A percentile compares a stretch with the other conserved stretches of the same genome.
These are phyloP conservation scores for Fusarium sp. DNA, from an alignment of 2,329 filamentous ascomycete species.

Conservation along the genomic window DNA sequence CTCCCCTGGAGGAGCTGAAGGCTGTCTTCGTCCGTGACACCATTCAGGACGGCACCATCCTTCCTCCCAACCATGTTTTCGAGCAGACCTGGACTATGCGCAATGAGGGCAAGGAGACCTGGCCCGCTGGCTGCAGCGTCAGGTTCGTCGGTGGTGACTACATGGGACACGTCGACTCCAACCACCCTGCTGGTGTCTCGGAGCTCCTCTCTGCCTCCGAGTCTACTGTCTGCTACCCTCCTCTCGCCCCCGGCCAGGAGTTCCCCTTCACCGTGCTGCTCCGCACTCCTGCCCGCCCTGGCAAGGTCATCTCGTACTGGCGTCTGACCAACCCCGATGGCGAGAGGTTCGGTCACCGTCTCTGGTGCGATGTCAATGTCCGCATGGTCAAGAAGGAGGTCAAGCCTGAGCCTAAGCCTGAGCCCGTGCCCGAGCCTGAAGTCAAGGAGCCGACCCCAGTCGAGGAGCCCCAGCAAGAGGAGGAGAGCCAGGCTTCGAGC, in stretches of 20 bases:
- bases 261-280: slow-evolving; percentile 86
- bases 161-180: slow-evolving; percentile 91
- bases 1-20: slow-evolving; percentile 51
- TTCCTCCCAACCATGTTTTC: slow-evolving; percentile 79
- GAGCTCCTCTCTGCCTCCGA: slow-evolving; percentile 84
- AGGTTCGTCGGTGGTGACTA: slow-evolving; percentile 94
- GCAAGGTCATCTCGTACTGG: slow-evolving; percentile 95
- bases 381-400: slow-evolving; percentile 53
- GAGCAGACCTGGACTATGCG: slow-evolving; percentile 91
- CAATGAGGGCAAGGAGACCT: slow-evolving; percentile 82
- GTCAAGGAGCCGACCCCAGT: slow-evolving; percentile 26
- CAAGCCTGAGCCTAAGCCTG: slow-evolving; percentile 24
- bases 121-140: slow-evolving; percentile 91
- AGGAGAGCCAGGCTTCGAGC: slow-evolving; percentile 48
- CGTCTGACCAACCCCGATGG: slow-evolving; percentile 86
- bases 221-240: slow-evolving; percentile 79
- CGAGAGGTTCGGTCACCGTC: slow-evolving; percentile 86
- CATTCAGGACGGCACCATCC: slow-evolving; percentile 79
- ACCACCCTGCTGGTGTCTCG: slow-evolving; percentile 80
- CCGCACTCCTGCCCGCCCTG: slow-evolving; percentile 80
- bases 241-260: slow-evolving; percentile 79
- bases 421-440: slow-evolving; percentile 45
- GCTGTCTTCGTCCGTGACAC: slow-evolving; percentile 82
- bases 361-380: slow-evolving; percentile 94
- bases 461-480: slow-evolving; percentile 47